Percentiles rank a stretch among this genome's conserved stretches.
phyloP scores from a whole-genome alignment of 2,329 filamentous ascomycete genomes.

The Tolypocladium sp. region DNA sequence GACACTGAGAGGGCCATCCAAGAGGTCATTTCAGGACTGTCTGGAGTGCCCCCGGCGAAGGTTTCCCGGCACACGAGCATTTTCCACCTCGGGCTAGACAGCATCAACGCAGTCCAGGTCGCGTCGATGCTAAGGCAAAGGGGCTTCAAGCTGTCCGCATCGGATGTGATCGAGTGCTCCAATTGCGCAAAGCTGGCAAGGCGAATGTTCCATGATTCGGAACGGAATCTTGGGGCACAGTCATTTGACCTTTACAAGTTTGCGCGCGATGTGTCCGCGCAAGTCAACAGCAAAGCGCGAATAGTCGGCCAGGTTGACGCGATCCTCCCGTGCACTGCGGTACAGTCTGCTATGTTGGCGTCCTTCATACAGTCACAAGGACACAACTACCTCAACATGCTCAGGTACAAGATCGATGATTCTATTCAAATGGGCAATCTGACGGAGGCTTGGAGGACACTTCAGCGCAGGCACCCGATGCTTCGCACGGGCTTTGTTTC shows the following conservation, averaged over 20 bases:
- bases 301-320: conserved; percentile 35
- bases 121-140: conserved; percentile 55
- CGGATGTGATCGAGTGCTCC: conserved; percentile 63
- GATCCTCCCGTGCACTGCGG: conserved; percentile 67
- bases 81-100: conserved; percentile 83
- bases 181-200: conserved; percentile 31
- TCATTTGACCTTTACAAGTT: conserved; percentile 33
- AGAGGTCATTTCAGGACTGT: conserved; percentile 47
- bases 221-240: neutral
- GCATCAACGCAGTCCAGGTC: conserved; percentile 77
- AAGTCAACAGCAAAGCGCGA: conserved; percentile 15
- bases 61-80: conserved; percentile 62
- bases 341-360: conserved; percentile 73
- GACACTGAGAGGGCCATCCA: conserved; percentile 43
- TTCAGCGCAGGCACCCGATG: conserved; percentile 54
- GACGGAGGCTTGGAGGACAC: conserved; percentile 47
- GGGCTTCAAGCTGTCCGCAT: conserved; percentile 51
- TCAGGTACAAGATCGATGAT: conserved; percentile 42
- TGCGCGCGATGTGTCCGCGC: conserved; percentile 15
- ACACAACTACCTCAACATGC: conserved; percentile 65
- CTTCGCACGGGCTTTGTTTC: conserved; percentile 66
- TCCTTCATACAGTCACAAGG: conserved; percentile 62
- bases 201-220: conserved; percentile 11
- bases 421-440: conserved; percentile 31
- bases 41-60: conserved; percentile 34